These are phyloP conservation scores for Penicillium sp. DNA, from an alignment of 2,329 filamentous ascomycete species.

Conservation along the genomic window DNA sequence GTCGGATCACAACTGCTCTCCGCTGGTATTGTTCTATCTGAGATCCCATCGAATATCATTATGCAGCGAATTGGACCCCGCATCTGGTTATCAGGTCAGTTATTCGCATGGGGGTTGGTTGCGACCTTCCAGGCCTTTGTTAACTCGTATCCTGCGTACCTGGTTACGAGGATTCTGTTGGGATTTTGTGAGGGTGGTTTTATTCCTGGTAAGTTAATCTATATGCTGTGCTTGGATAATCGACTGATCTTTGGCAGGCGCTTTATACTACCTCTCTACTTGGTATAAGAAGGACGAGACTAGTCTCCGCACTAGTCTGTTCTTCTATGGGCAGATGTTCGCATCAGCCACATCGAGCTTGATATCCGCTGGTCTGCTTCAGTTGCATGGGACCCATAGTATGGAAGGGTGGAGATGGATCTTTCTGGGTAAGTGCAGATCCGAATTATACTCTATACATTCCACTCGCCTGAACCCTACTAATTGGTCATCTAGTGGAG, in stretches of 20 bases:
- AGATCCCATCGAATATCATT: slow-evolving; percentile 55
- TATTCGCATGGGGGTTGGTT: slow-evolving; percentile 55
- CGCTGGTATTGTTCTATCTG: slow-evolving; percentile 49
- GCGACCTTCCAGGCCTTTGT: slow-evolving; percentile 57
- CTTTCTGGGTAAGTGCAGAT: slow-evolving; percentile 38
- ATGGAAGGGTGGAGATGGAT: slow-evolving; percentile 59
- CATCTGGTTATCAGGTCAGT: slow-evolving; percentile 54
- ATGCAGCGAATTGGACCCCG: slow-evolving; percentile 52
- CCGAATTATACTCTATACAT: no score
- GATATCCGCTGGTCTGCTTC: slow-evolving; percentile 44
- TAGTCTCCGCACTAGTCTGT: slow-evolving; percentile 53
- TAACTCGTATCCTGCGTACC: slow-evolving; percentile 47
- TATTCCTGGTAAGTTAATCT: slow-evolving; percentile 45
- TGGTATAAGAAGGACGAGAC: slow-evolving; percentile 57
- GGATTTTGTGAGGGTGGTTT: slow-evolving; percentile 56
- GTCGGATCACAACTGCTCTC: slow-evolving; percentile 54
- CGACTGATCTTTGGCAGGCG: slow-evolving; percentile 16
- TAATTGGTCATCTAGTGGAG: slow-evolving; percentile 39
- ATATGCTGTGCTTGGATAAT: no score
- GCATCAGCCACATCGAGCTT: slow-evolving; percentile 45
- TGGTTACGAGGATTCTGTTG: slow-evolving; percentile 53
- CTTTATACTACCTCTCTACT: slow-evolving; percentile 48
- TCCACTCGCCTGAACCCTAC: neutral
- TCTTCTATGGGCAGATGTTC: slow-evolving; percentile 57
- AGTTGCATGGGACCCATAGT: slow-evolving; percentile 49